Base-by-base conservation (phyloP, 2,329 filamentous ascomycete species). In the Amauroascus niger region DNA sequence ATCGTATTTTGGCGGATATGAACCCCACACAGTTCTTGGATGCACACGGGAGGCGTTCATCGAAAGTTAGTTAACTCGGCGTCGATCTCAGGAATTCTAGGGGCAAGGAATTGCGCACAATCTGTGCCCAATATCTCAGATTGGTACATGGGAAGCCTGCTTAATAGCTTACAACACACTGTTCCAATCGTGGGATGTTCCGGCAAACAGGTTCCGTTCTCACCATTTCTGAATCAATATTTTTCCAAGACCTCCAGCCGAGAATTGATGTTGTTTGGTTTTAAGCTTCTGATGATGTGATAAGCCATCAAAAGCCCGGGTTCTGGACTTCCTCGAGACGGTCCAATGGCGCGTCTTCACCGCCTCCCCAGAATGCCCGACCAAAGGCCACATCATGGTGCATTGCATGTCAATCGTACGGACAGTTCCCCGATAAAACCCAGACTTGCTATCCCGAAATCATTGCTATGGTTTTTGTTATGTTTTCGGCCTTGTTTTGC, bases 321-420 rank as follows among this genome's bases (percentile, higher is more conserved):
- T 41, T 51, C 49, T 51, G 49, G 37, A 51, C 39, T 44, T n/a
- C 4, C 40, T 16, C 22, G n/a, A 11, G 18, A 44, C 28, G n/a
- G 39, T 35, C 48, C 49, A 51, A 43, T 52, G 33, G 39, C 22
- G 30, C 32, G 26, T 28, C 32, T 16, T 45, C 50, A 52, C 50
- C 50, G 50, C 50, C 50, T 52, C 40, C 13, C 14, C 30, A 28
- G 30, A 30, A 45, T 28, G 32, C 40, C 50, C 14, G 33, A 39
- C 22, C 18, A 8, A 39, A 20, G 37, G 48, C 35, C 40, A 45
- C 41, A 37, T 39, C 43, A 39, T 45, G 50, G 14, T 46, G 50
- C 49, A 51, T 43, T 51, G 40, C 40, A 52, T 24, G 28, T 45
- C 24, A 45, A 52, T 45, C 40, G 35, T 8, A 32, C 16, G 30